A percentile compares a stretch with the other conserved stretches of the same genome.
phyloP scores from a whole-genome alignment of 2,329 filamentous ascomycete genomes.

The Ophiosphaerella herpotricha region DNA sequence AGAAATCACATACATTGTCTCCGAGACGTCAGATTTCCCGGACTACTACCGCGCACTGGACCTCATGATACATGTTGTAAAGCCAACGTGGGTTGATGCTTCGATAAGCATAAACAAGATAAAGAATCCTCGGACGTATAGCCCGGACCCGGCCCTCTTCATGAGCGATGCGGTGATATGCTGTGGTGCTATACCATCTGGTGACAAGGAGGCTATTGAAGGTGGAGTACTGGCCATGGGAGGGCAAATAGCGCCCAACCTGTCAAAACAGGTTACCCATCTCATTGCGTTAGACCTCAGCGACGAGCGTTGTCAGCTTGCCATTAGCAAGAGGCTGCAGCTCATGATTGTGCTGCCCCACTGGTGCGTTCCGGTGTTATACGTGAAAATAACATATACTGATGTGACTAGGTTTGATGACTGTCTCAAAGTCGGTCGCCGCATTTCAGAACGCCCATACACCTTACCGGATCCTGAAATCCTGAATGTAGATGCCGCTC shows the following conservation, averaged over 20 bases:
- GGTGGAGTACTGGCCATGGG: slow-evolving; percentile 89
- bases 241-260: slow-evolving; percentile 73
- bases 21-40: slow-evolving; percentile 88
- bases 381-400: neutral
- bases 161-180: slow-evolving; percentile 83
- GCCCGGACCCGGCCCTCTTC: slow-evolving; percentile 87
- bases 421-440: slow-evolving; percentile 88
- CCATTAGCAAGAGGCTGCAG: slow-evolving; percentile 66
- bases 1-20: slow-evolving; percentile 67
- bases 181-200: slow-evolving; percentile 80
- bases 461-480: slow-evolving; percentile 84
- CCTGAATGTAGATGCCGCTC: slow-evolving; percentile 49
- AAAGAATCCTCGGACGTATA: slow-evolving; percentile 80
- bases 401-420: slow-evolving; percentile 78
- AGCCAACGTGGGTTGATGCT: slow-evolving; percentile 75
- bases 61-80: slow-evolving; percentile 82
- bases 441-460: slow-evolving; percentile 88
- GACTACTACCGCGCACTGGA: slow-evolving; percentile 77
- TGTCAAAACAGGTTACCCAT: slow-evolving; percentile 81
- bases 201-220: slow-evolving; percentile 89
- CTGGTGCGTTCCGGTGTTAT: slow-evolving; percentile 62
- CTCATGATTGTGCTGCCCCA: slow-evolving; percentile 90
- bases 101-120: slow-evolving; percentile 72
- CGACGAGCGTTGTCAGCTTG: slow-evolving; percentile 70
- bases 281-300: slow-evolving; percentile 81